Evolutionary conservation across 495 filamentous ascomycete genomes (phyloP), one percentile per base, ranked within the genome.

Genomic region (Penicillium parvum): DNA sequence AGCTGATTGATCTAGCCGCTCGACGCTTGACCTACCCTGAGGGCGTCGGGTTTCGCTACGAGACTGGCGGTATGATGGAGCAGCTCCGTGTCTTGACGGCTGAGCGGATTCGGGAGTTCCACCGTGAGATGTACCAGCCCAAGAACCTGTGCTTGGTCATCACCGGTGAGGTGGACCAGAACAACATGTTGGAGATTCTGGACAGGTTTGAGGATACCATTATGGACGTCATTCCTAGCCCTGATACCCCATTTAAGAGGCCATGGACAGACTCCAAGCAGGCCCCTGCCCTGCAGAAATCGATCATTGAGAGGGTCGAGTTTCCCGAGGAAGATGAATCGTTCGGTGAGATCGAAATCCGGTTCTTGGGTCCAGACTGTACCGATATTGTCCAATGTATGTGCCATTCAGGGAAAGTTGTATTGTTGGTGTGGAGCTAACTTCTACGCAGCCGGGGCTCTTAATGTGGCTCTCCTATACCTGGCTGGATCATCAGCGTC

Each of bases 241-340:
- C 81, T 3, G 71, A 84, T 48, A 74, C 82, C 7, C 79, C 88
- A 5, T 96, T 95, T 72, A 86, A 81, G 48, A 77, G 88, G 36
- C 91, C 92, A 4, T 99, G 94, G 87, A 74, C 88, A 32, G 89
- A 95, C 29, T 96, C 91, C 3, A 75, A 79, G 35, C 84, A 84
- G 43, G 79, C 89, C 3, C 84, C 86, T 7, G 63, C 78, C 0
- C 61, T 96, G 18, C 67, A 75, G 32, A 69, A 86, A 56, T 87
- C 85, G 1, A 67, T 79, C 16, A 66, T 90, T 33, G 75, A 90
- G 54, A 86, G 71, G 5, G 83, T 96, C 23, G 82, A 94, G 44
- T 99, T 99, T 52, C 94, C 92, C 0, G 94, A 99, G 63, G 90
- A 95, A 56, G 92, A 99, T 50, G 92, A 99, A 51, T 88, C 86